Conservation (phyloP, 805 yeast species). For the Kazachstania africana region DNA sequence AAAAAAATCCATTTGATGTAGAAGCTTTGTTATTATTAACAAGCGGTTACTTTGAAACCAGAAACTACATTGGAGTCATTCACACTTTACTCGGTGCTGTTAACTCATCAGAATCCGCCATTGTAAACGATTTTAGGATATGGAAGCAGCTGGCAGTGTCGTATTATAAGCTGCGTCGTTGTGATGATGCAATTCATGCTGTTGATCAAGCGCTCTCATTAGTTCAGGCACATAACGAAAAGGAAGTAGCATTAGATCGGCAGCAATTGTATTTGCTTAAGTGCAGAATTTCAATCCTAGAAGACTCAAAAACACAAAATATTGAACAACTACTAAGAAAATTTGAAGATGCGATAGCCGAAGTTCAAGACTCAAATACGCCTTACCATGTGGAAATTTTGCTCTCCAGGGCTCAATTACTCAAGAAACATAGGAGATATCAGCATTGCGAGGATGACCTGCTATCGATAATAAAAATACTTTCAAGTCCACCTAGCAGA, state of each 20-base stretch:
- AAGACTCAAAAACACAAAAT: slow-evolving; percentile 4
- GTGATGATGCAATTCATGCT: slow-evolving; percentile 16
- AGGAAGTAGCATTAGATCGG: neutral
- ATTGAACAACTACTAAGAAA: slow-evolving; percentile 5
- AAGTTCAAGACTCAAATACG: slow-evolving; percentile 5
- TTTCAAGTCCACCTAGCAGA: slow-evolving; percentile 6
- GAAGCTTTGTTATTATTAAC: slow-evolving; percentile 10
- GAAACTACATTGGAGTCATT: slow-evolving; percentile 8
- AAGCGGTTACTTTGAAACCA: slow-evolving; percentile 8
- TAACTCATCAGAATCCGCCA: slow-evolving; percentile 6
- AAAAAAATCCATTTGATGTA: slow-evolving; percentile 8
- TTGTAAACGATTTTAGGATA: slow-evolving; percentile 7
- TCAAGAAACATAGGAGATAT: slow-evolving; percentile 7
- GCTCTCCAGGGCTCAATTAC: slow-evolving; percentile 15
- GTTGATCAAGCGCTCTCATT: slow-evolving; percentile 5
- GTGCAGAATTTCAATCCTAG: slow-evolving; percentile 12
- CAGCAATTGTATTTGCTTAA: slow-evolving; percentile 6
- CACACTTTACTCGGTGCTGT: slow-evolving; percentile 9
- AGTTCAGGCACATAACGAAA: neutral
- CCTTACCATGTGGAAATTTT: slow-evolving; percentile 10
- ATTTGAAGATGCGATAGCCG: slow-evolving; percentile 9
- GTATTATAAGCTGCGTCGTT: slow-evolving; percentile 13
- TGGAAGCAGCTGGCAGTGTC: slow-evolving; percentile 17
- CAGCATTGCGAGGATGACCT: slow-evolving; percentile 8
- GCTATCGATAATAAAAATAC: slow-evolving; percentile 5